Evolutionary conservation across 1,284 basidiomycete species (phyloP).

Genomic region (Austropuccinia psidii): DNA sequence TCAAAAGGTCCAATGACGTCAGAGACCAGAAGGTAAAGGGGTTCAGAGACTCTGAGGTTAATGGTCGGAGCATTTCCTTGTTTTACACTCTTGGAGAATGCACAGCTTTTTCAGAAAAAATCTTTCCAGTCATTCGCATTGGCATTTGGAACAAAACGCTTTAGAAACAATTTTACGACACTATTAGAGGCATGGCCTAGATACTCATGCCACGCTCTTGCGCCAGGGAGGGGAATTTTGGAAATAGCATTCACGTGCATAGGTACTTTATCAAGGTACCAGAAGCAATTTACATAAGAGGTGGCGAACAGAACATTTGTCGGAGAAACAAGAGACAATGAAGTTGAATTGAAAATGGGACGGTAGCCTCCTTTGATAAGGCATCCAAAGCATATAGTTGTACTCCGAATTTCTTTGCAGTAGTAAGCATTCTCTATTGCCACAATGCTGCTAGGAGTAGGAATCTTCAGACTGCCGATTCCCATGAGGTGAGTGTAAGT

Average conservation of each 20-base stretch:
- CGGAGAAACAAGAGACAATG: neutral
- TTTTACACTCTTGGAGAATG: neutral
- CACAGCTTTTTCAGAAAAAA: neutral
- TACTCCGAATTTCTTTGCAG: neutral
- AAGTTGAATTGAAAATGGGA: neutral
- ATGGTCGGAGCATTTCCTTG: neutral
- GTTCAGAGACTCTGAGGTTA: neutral
- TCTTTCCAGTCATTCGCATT: neutral
- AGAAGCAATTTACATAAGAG: neutral
- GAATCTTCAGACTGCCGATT: too few species aligned
- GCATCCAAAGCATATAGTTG: neutral
- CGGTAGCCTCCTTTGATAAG: neutral
- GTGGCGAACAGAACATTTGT: neutral
- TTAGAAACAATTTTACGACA: neutral
- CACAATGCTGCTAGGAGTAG: too few species aligned
- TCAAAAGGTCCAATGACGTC: neutral
- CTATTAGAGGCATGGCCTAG: neutral
- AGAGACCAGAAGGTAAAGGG: neutral
- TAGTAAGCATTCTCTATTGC: neutral
- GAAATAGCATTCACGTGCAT: neutral
- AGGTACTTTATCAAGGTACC: neutral
- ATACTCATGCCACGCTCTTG: neutral
- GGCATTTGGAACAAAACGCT: neutral
- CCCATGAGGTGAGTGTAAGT: too few species aligned
- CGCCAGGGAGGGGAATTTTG: neutral